These are phyloP conservation scores for Botrytis elliptica DNA, from an alignment of 2,329 filamentous ascomycete genomes.

Conservation along the genomic window DNA sequence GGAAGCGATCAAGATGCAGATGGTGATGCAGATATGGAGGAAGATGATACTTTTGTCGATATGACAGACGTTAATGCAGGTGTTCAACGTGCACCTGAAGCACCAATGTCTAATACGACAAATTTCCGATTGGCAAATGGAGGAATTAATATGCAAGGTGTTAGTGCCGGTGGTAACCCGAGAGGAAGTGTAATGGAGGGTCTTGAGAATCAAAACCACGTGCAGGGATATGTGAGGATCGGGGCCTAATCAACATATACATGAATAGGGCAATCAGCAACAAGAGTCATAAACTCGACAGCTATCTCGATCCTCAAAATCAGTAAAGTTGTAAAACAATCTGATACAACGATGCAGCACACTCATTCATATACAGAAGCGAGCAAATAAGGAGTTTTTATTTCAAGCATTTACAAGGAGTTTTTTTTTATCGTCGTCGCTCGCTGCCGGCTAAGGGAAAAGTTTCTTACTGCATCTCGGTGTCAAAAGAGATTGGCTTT, in stretches of 20 bases:
- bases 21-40: constrained; percentile 48
- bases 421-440: constrained; percentile 1
- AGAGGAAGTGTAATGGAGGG: constrained; percentile 28
- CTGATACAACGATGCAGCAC: not conserved
- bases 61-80: constrained; percentile 39
- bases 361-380: not conserved
- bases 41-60: constrained; percentile 55
- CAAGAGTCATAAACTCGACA: not conserved
- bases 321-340: not conserved
- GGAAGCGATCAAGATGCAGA: constrained; percentile 35
- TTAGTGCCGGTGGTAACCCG: constrained; percentile 20
- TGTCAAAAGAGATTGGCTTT: not conserved
- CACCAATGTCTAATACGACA: constrained; percentile 24
- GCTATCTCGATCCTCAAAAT: not conserved
- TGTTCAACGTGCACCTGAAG: constrained; percentile 28
- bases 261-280: not conserved
- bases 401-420: constrained; percentile 16
- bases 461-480: not conserved
- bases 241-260: constrained; percentile 26
- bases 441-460: not conserved
- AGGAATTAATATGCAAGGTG: constrained; percentile 22
- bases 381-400: not conserved
- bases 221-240: constrained; percentile 34
- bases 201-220: constrained; percentile 28
- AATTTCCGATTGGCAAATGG: constrained; percentile 33